phyloP scores from a whole-genome alignment of 192 early-diverging fungal species.

The Linnemannia exigua region DNA sequence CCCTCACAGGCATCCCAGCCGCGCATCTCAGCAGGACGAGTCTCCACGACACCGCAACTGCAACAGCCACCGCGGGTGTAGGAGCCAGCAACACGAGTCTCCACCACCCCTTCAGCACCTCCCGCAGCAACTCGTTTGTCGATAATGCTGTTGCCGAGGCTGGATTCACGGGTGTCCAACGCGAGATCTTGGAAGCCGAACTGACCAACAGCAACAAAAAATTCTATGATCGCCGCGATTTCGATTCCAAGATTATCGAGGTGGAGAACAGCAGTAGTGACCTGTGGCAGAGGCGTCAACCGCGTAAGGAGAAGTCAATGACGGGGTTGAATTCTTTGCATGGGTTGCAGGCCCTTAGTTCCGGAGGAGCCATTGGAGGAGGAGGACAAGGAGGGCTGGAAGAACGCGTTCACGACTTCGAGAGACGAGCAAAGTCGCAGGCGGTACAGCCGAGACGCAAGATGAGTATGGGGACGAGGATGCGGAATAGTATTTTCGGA shows the following conservation, averaged over 20 bases:
- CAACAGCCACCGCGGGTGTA: not conserved
- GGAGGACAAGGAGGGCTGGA: not conserved
- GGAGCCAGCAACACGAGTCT: not conserved
- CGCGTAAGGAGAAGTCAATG: not conserved
- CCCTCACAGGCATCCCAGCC: not conserved
- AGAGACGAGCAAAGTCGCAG: slow-evolving; percentile 13
- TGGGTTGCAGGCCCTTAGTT: slow-evolving; percentile 15
- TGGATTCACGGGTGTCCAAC: slow-evolving; percentile 16
- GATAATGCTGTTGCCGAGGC: slow-evolving; percentile 43
- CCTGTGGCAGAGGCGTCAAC: not conserved
- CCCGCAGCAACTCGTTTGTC: slow-evolving; percentile 36
- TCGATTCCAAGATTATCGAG: slow-evolving; percentile 52
- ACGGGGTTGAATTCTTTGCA: slow-evolving; percentile 10
- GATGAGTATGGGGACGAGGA: slow-evolving; percentile 29
- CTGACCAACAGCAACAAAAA: slow-evolving; percentile 9
- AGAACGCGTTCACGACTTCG: not conserved
- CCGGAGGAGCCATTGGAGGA: not conserved
- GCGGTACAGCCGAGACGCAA: not conserved
- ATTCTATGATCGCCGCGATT: slow-evolving; percentile 51
- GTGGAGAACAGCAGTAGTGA: not conserved
- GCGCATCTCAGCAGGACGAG: not conserved
- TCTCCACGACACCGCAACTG: not conserved
- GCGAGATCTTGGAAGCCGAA: slow-evolving; percentile 17
- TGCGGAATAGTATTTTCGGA: slow-evolving; percentile 43
- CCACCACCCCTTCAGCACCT: slow-evolving; percentile 7